phyloP scores from a whole-genome alignment of 2,329 filamentous ascomycete species.

The Paecilomyces sp. region DNA sequence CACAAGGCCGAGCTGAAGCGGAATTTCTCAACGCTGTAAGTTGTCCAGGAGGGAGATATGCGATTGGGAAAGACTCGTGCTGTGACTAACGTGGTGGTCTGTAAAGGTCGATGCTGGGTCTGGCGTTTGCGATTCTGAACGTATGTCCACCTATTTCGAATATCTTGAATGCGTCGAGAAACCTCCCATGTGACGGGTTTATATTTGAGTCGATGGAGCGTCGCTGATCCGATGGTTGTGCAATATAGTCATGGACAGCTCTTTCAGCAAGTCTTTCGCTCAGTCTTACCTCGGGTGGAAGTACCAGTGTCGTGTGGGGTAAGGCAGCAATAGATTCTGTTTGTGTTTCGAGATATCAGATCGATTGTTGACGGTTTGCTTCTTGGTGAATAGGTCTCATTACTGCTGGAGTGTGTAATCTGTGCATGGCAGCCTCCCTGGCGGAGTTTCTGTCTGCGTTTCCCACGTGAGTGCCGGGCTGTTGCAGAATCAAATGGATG shows the following conservation, averaged over 20 bases:
- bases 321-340: conserved; percentile 1
- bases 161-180: neutral
- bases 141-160: conserved; percentile 13
- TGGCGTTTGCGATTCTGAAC: conserved; percentile 58
- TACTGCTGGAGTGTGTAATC: conserved; percentile 59
- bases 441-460: conserved; percentile 66
- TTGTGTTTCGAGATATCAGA: neutral
- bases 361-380: neutral
- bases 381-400: conserved; percentile 32
- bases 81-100: neutral
- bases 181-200: neutral
- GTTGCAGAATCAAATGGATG: neutral
- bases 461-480: conserved; percentile 33
- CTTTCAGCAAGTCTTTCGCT: conserved; percentile 52
- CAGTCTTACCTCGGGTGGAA: conserved; percentile 63
- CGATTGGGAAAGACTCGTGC: neutral
- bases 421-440: conserved; percentile 61
- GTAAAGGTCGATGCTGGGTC: conserved; percentile 49
- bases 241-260: conserved; percentile 51
- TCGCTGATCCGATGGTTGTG: neutral
- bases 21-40: conserved; percentile 48
- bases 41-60: neutral
- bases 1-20: conserved; percentile 52
- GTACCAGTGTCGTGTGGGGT: conserved; percentile 69
- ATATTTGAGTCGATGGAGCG: neutral